Percentiles rank a stretch among this genome's conserved stretches.
phyloP scores from a whole-genome alignment of 1,284 basidiomycete genomes.

The Naganishia sp. region DNA sequence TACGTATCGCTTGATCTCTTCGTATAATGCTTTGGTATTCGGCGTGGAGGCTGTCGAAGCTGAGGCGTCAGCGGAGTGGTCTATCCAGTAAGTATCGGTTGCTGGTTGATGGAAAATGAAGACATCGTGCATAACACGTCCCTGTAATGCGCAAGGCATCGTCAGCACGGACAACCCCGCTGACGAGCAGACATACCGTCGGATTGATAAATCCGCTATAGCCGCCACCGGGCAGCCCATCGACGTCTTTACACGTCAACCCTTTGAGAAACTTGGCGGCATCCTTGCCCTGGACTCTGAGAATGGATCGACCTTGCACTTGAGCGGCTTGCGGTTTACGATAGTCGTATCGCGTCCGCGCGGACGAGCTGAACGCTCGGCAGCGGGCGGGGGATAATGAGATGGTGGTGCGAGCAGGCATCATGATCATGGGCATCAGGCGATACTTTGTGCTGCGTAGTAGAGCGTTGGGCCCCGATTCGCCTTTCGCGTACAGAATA shows the following conservation, averaged over 20 bases:
- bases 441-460: too few species aligned
- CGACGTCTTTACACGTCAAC: slow-evolving; percentile 66
- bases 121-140: slow-evolving; percentile 83
- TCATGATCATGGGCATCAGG: too few species aligned
- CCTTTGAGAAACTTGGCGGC: slow-evolving; percentile 86
- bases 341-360: slow-evolving; percentile 11
- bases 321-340: slow-evolving; percentile 29
- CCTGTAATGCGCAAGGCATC: slow-evolving; percentile 58
- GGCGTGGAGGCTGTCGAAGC: slow-evolving; percentile 30
- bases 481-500: too few species aligned
- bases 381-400: background rate
- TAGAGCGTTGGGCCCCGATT: too few species aligned
- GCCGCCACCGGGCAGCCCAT: slow-evolving; percentile 61
- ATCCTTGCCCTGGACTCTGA: slow-evolving; percentile 79
- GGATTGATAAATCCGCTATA: slow-evolving; percentile 85
- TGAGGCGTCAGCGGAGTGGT: slow-evolving; percentile 42
- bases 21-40: slow-evolving; percentile 58
- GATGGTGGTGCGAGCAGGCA: background rate
- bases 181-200: slow-evolving; percentile 61
- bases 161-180: slow-evolving; percentile 6
- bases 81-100: slow-evolving; percentile 26
- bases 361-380: slow-evolving; percentile 4
- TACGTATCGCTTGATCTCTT: slow-evolving; percentile 78
- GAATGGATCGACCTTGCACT: slow-evolving; percentile 60
- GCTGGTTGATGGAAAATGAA: slow-evolving; percentile 69